Base-by-base conservation (phyloP, 2,329 filamentous ascomycete genomes). In the Aspergillus latus region DNA sequence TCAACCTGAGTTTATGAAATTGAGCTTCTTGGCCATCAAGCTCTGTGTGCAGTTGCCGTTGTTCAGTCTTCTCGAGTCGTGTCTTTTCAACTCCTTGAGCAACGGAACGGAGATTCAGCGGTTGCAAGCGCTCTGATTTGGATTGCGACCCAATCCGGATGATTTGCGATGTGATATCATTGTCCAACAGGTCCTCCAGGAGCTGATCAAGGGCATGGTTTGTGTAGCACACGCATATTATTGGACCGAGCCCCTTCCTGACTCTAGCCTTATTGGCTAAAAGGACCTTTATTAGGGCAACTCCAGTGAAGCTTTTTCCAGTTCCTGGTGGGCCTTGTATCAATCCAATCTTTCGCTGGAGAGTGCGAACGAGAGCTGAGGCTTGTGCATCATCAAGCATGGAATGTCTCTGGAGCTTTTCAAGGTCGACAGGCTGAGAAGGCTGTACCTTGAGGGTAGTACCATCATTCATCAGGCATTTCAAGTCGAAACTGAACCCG, bases 91-190 rank as follows among this genome's bases (percentile, higher is more conserved):
- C 56, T n/a, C 67, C 75, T 28, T 54, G 49, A 6, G 54, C 50
- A 21, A 70, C 54, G 0, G 61, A 56, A 0, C 77, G 72, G 5
- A 88, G 75, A 53, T 83, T 86, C n/a, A 80, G 66, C 0, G 65
- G 64, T 7, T 79, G 64, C 0, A 89, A 69, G 1, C 70, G 62
- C 30, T 82, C 77, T 0, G 83, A 85, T 56, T 84, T 83, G 1
- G 80, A 84, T 13, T 78, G 78, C 0, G 77, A 79, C 0, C 87
- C 87, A 4, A 90, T 82, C 0, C 87, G 83, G 28, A 89, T 78
- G 28, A 89, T 76, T 5, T 82, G 63, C 9, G 59, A 51, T 10
- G 63, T 62, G 47, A 70, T 64, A 7, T 64, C 44, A 21, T 64
- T 61, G n/a, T 70, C 55, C 44, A 84, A 53, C 0, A 89, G 67